These are phyloP conservation scores for Mycena chlorophos DNA, from an alignment of 768 basidiomycete genomes.

Conservation along the genomic window DNA sequence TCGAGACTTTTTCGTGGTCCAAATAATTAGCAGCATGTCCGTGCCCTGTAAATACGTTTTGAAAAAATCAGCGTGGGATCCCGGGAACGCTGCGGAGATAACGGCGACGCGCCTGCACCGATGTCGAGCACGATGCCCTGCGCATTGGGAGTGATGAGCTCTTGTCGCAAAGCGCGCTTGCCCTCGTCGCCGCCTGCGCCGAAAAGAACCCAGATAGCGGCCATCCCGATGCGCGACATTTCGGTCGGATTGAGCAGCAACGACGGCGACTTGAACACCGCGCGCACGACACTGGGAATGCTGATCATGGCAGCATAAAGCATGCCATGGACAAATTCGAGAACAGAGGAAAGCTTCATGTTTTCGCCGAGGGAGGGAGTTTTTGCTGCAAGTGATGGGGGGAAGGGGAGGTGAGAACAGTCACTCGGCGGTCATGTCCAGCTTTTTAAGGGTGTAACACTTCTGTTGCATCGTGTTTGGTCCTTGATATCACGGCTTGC, in stretches of 20 bases:
- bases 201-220: constrained; percentile 54
- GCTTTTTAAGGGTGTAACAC: no score
- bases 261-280: constrained; percentile 32
- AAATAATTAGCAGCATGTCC: constrained; percentile 68
- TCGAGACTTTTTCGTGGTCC: constrained; percentile 51
- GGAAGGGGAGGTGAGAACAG: no score
- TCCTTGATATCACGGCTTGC: no score
- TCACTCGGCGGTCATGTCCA: no score
- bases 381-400: no score
- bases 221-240: constrained; percentile 58
- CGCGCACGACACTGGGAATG: constrained; percentile 37
- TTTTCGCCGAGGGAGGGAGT: no score
- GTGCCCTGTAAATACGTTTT: constrained; percentile 41
- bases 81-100: not conserved
- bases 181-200: constrained; percentile 49
- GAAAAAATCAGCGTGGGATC: not conserved
- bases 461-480: no score
- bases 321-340: constrained; percentile 28
- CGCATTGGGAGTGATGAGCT: constrained; percentile 55
- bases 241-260: constrained; percentile 46
- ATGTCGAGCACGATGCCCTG: constrained; percentile 65
- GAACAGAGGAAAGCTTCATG: not conserved
- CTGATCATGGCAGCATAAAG: constrained; percentile 42
- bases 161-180: constrained; percentile 39
- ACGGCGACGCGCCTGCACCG: constrained; percentile 55